phyloP scores from a whole-genome alignment of 495 filamentous ascomycete species.

The Copromyces sp. region DNA sequence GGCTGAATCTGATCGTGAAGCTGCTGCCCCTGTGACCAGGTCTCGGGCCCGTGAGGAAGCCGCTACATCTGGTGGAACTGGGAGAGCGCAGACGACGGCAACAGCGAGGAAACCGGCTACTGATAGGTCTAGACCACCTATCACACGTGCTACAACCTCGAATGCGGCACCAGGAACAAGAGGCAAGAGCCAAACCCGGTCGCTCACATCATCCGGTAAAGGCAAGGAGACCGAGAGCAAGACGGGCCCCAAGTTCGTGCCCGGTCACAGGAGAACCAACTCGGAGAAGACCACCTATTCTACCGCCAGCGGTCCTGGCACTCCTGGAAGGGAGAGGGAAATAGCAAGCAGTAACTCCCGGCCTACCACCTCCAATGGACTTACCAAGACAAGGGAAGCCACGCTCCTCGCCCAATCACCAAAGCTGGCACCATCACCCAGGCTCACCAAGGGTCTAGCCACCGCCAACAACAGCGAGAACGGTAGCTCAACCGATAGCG shows the following conservation, averaged over 20 bases:
- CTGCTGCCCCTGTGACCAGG: not conserved
- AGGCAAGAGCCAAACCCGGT: not conserved
- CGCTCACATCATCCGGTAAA: not conserved
- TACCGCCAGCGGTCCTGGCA: not conserved
- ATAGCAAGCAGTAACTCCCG: not conserved
- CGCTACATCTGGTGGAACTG: not conserved
- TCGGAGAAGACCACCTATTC: not conserved
- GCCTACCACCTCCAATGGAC: not conserved
- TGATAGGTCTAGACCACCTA: not conserved
- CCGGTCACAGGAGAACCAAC: not conserved
- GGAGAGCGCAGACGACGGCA: not conserved
- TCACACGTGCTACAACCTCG: not conserved
- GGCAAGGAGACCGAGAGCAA: not conserved
- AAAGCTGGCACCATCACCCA: not conserved
- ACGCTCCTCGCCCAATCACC: not conserved
- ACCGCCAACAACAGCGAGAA: conserved; percentile 4
- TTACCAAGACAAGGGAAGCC: not conserved
- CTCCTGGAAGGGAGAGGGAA: not conserved
- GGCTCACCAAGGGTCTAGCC: not conserved
- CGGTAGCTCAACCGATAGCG: conserved; percentile 8
- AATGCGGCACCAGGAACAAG: not conserved
- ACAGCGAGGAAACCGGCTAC: not conserved
- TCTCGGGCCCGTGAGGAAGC: not conserved
- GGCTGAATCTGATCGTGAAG: not conserved
- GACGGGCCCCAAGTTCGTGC: not conserved